These are phyloP conservation scores for Exophiala xenobiotica DNA, from an alignment of 2,329 filamentous ascomycete genomes.

Conservation along the genomic window DNA sequence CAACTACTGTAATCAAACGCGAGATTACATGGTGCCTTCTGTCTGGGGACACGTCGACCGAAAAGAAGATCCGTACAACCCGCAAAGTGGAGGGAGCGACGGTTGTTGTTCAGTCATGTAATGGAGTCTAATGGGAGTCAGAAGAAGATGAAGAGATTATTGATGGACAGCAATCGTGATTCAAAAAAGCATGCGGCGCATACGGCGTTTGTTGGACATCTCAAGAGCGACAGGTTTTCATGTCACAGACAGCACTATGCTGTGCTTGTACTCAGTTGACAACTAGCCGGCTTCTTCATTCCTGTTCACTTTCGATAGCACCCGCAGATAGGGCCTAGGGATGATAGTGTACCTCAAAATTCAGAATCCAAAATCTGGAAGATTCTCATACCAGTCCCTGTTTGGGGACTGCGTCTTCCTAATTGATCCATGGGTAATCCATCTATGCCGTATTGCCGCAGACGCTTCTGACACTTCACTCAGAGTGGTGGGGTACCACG, in stretches of 20 bases:
- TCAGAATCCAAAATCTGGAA: no score
- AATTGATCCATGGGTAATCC: no score
- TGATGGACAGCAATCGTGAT: neutral
- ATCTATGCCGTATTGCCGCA: no score
- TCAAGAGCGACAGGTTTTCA: neutral
- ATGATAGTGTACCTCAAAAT: no score
- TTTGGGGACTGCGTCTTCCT: no score
- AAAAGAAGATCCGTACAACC: conserved; percentile 96
- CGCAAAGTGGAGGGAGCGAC: conserved; percentile 71
- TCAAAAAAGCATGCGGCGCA: conserved; percentile 1
- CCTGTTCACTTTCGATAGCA: neutral
- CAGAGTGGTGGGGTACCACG: no score
- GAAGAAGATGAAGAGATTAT: neutral
- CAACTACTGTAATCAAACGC: conserved; percentile 94
- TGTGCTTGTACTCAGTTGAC: neutral
- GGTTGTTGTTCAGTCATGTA: conserved; percentile 97
- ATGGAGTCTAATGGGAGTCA: conserved; percentile 25
- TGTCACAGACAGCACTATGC: neutral
- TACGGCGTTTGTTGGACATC: neutral
- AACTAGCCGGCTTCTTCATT: neutral
- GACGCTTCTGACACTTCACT: no score
- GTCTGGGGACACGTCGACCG: conserved; percentile 94
- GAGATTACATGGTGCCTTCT: conserved; percentile 98
- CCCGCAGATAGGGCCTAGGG: no score
- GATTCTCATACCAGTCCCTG: no score